Evolutionary conservation across 345 rosid genomes (phyloP), one percentile per base, ranked within the genome.

Genomic region (Ricinus communis): DNA sequence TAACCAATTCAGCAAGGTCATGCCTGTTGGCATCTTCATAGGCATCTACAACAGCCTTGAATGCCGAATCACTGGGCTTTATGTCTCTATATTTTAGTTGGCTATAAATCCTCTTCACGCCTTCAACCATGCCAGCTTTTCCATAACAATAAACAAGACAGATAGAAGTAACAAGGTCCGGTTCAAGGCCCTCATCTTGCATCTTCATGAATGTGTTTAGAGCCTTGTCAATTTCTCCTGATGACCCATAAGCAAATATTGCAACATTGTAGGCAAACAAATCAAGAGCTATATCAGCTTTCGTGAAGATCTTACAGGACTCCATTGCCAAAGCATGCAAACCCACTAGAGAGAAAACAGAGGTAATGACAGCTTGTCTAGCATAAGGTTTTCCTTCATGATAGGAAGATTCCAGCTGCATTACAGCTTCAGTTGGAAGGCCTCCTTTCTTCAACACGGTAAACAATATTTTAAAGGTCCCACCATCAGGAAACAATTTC

Each of bases 51-150:
- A 93, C 75, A 51, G 91, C 93, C 85, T 71, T 84, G 56, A 87
- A 85, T 80, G 91, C 77, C 41, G 88, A 80, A 68, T 84, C 84
- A 74, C 78, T 88, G 38, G 83, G 86, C 67, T 87, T 77, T 1
- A 85, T 78, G 74, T 80, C 88, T 52, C 91, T 86, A 74, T 81
- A 84, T 66, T 86, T 86, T 46, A 91, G 33, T 62, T 79, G 74
- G 70, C 82, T 77, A 72, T 89, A 85, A 60, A 91, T 82, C 72
- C 91, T 85, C 77, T 85, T 89, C 77, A 91, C 91, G 53, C 96
- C 98, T 74, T 89, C 93, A 49, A 89, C 75, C 93, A 93, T 88
- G 25, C 93, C 92, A 57, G 97, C 91, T 79, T 83, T 91, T 33
- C 92, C 94, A 46, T 93, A 91, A 70, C 96, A 82, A 70, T 74